Evolutionary conservation across 23 red algal genomes (phyloP).

Genomic region (Gracilaria domingensis): DNA sequence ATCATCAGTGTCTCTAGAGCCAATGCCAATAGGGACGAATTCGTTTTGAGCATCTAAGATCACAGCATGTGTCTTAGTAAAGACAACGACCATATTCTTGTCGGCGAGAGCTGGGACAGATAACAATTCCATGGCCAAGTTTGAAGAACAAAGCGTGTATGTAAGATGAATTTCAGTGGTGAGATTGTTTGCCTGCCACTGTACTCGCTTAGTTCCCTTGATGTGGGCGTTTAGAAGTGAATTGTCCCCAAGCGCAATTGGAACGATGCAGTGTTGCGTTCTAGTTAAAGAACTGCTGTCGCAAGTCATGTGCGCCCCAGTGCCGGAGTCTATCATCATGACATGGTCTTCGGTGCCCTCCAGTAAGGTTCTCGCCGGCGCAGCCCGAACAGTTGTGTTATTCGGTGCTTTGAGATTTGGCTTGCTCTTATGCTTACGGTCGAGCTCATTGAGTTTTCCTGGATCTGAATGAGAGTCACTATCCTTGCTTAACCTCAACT

Average conservation of each 20-base stretch:
- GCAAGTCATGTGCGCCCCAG: not conserved
- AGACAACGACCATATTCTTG: not conserved
- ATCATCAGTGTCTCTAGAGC: no score
- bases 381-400: no score
- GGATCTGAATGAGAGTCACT: no score
- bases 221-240: not conserved
- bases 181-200: not conserved
- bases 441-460: no score
- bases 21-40: no score
- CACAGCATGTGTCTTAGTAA: not conserved
- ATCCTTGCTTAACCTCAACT: no score
- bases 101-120: conserved; percentile 29
- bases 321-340: no score
- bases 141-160: no score
- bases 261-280: not conserved
- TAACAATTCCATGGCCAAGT: conserved; percentile 20
- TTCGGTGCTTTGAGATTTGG: no score
- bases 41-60: conserved; percentile 22
- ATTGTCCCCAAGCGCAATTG: conserved; percentile 33
- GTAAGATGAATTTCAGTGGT: not conserved
- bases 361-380: no score
- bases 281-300: not conserved
- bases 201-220: not conserved
- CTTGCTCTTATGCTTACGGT: no score
- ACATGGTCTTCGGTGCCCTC: no score